Evolutionary conservation across 176 grass and related monocot species (phyloP), one percentile per base, ranked within the genome.

Genomic region (Otatea glauca): DNA sequence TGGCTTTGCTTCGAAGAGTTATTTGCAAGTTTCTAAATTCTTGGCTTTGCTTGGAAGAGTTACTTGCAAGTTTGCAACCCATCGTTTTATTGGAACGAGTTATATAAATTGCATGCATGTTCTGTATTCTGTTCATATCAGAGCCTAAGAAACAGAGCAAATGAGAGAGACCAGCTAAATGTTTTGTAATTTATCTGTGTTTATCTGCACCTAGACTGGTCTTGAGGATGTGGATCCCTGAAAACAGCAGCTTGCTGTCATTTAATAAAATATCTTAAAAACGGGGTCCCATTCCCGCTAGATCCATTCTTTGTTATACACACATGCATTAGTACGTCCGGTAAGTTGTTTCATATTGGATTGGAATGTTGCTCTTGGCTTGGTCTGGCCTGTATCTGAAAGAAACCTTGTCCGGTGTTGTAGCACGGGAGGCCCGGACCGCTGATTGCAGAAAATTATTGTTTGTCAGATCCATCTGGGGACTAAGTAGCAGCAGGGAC

Each of bases 361-460:
- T 85, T 78, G 74, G 51, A 75, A 58, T 68, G 49, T 75, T 75
- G 75, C 75, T 72, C 15, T 76, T 88, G 55, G 64, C 65, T 29
- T 50, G 6, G 7, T 25, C 17, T 41, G 17, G n/a, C 68, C 54
- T 60, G 27, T 48, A 4, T 62, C 49, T 37, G 14, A 58, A 68
- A 21, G 72, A 82, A 78, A 25, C 71, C 15, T 10, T 87, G 70
- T 75, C 71, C 14, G 44, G 61, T 17, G 24, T 18, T 25, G 72
- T 51, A 78, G 25, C 29, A 81, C 18, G 7, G 42, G 25, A 18
- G 59, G 4, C 11, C 66, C 42, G 47, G 50, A 42, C 38, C 25
- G 45, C 61, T 18, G 77, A 44, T 56, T 38, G 49, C 73, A 61
- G 13, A 73, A 83, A 78, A 88, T 78, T 78, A 88, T 88, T 88